These are phyloP conservation scores for Flaveria robusta DNA, from an alignment of 129 eudicot genomes.

Conservation along the genomic window DNA sequence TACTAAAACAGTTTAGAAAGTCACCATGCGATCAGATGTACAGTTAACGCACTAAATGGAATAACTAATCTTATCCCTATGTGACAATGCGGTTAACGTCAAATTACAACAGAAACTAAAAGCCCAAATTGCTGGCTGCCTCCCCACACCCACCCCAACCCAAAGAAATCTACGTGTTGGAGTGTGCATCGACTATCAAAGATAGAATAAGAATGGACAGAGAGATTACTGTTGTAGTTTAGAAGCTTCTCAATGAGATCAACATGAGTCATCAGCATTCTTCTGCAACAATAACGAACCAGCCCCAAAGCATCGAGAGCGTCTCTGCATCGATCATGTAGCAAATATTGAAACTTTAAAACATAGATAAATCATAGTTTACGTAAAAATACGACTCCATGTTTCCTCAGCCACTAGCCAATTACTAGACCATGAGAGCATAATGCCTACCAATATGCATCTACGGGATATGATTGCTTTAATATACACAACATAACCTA, in stretches of 20 bases:
- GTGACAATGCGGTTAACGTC: no score
- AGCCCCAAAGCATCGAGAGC: slow-evolving; percentile 88
- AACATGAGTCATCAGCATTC: slow-evolving; percentile 98
- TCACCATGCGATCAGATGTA: no score
- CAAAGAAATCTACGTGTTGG: no score
- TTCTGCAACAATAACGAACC: slow-evolving; percentile 92
- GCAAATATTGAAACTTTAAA: neutral
- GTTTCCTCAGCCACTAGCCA: neutral
- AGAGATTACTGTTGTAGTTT: slow-evolving; percentile 72
- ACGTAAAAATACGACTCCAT: neutral
- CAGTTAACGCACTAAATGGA: no score
- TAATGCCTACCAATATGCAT: no score
- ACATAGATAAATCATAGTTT: neutral
- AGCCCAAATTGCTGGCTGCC: neutral
- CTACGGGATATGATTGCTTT: no score
- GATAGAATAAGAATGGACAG: slow-evolving; percentile 22
- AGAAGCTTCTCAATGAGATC: slow-evolving; percentile 98
- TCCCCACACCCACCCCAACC: no score
- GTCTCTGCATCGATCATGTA: slow-evolving; percentile 56
- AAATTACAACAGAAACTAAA: neutral
- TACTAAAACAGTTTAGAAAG: no score
- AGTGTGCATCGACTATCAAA: neutral
- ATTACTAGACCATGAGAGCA: slow-evolving; percentile 1
- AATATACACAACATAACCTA: no score
- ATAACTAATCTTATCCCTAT: no score